Base-by-base conservation (phyloP, 495 filamentous ascomycete species). In the Penicillium chermesinum region DNA sequence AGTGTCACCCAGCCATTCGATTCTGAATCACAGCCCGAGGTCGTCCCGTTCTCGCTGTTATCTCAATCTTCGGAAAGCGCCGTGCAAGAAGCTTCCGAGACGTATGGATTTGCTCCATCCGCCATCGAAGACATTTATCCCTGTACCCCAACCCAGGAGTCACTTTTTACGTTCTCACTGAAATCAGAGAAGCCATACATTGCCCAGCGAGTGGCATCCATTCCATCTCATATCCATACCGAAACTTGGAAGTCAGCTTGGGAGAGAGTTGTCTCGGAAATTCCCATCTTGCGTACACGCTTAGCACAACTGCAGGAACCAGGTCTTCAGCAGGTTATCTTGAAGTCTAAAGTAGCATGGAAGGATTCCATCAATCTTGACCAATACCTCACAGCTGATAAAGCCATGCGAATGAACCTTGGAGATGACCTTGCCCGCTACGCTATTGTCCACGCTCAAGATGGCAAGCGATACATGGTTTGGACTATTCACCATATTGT, bases 401-500 rank as follows among this genome's bases (percentile, higher is more conserved):
- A 65, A 4, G 59, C 59, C 8, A 62, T 75, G 18, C 60, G 58
- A 5, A 79, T 83, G 66, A 66, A 74, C n/a, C 72, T 82, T 38
- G 80, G 81, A 4, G 72, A 65, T 36, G 64, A 69, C 3, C 64
- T 86, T 10, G 72, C 77, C 14, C 70, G 76, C 21, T 83, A 79
- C 44, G 76, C 71, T 3, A 67, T 84, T 17, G 55, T 84, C 8
- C 58, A 59, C 4, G 55, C 69, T 41, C 13, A 25, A 15, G 57
- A 46, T 3, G 59, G 52, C 19, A 68, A 61, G 33, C 55, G 54
- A 13, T 68, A 76, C 48, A 78, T 85, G 52, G 70, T 84, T 5
- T 73, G 80, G 63, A 86, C 81, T 1, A 72, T 83, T 40, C 83
- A 87, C 49, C 84, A 88, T 46, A 77, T 78, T 1, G 55, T 87